phyloP scores from a whole-genome alignment of 2,329 filamentous ascomycete genomes.

The Reticulascus tulasneorum region DNA sequence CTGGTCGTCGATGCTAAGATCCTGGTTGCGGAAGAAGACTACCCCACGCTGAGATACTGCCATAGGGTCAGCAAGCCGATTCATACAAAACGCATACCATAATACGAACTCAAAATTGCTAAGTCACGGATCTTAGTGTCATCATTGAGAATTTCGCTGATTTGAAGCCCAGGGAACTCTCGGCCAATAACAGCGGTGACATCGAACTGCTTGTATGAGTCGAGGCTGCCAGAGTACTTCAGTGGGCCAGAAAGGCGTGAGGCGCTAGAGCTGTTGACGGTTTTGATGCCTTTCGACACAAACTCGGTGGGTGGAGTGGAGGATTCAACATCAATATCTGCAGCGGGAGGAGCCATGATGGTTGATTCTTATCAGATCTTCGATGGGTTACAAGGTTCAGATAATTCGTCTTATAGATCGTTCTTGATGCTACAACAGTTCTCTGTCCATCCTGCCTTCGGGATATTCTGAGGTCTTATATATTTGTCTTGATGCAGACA shows the following conservation, averaged over 20 bases:
- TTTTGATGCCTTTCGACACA: constrained; percentile 8
- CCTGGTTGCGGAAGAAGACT: constrained; percentile 50
- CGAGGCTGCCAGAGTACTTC: constrained; percentile 20
- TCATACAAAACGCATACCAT: not conserved
- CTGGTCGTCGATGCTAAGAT: constrained; percentile 45
- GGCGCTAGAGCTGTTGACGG: constrained; percentile 13
- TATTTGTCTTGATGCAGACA: too few species aligned
- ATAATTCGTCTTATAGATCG: too few species aligned
- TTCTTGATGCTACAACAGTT: too few species aligned
- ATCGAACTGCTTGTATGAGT: constrained; percentile 27
- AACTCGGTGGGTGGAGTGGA: constrained; percentile 9
- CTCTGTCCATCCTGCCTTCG: too few species aligned
- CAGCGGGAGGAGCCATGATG: constrained; percentile 23
- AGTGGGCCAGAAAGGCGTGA: constrained; percentile 19
- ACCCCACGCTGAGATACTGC: constrained; percentile 49
- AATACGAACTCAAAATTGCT: constrained; percentile 20
- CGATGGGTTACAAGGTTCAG: too few species aligned
- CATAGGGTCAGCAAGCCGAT: not conserved
- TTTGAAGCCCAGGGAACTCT: constrained; percentile 33
- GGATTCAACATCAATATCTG: constrained; percentile 19
- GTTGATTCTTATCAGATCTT: too few species aligned
- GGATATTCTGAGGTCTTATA: too few species aligned
- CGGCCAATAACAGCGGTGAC: constrained; percentile 34
- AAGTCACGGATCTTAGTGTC: constrained; percentile 26
- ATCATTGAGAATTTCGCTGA: constrained; percentile 27